A percentile compares a stretch with the other conserved stretches of the same genome.
Evolutionary conservation across 768 basidiomycete genomes (phyloP).

Genomic region (Phlegmacium glaucopus): DNA sequence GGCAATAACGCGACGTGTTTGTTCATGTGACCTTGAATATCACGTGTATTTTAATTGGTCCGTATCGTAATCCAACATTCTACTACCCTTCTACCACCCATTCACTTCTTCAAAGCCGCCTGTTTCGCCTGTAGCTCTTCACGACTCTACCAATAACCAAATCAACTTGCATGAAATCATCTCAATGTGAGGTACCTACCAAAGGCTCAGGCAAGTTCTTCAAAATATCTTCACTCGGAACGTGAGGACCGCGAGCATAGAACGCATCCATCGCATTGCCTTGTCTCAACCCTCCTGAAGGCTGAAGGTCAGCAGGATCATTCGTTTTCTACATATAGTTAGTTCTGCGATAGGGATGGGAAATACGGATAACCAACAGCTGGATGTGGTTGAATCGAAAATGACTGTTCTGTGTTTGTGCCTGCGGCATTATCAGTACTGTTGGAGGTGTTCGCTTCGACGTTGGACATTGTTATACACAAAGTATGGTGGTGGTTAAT

Average conservation of each 20-base stretch:
- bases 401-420: conserved; percentile 3
- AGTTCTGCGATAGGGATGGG: background rate
- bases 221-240: conserved; percentile 31
- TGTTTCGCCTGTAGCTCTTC: background rate
- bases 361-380: conserved; percentile 29
- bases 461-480: background rate
- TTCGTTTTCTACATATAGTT: conserved; percentile 35
- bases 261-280: conserved; percentile 35
- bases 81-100: background rate
- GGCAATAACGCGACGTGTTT: conserved; percentile 21
- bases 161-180: background rate
- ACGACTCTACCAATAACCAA: background rate
- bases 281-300: conserved; percentile 25
- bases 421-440: background rate
- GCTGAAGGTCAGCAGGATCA: conserved; percentile 38
- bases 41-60: no score
- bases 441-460: background rate
- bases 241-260: conserved; percentile 36
- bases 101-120: background rate
- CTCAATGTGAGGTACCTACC: conserved; percentile 1
- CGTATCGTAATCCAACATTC: no score
- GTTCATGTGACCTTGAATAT: conserved; percentile 15
- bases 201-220: conserved; percentile 25
- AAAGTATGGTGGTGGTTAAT: no score
- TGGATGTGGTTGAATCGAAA: conserved; percentile 41